phyloP scores from a whole-genome alignment of 192 early-diverging fungal genomes.

The Entrophospora sp. region DNA sequence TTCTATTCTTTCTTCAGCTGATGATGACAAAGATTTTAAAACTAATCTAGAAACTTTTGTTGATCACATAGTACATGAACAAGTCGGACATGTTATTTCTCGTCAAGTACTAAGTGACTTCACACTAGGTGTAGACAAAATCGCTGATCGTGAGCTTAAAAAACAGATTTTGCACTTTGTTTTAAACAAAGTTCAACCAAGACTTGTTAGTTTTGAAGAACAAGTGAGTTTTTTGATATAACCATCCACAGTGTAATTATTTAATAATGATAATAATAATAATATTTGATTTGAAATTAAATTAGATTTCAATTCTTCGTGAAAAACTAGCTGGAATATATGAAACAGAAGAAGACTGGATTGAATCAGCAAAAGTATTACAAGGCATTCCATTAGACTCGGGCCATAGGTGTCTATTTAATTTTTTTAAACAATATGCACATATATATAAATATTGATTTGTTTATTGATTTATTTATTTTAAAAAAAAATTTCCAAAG shows the following conservation, averaged over 20 bases:
- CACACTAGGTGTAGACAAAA: slow-evolving; percentile 46
- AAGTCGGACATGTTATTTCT: slow-evolving; percentile 66
- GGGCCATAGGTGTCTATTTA: slow-evolving; percentile 50
- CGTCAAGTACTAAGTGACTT: slow-evolving; percentile 70
- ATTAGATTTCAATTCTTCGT: slow-evolving; percentile 60
- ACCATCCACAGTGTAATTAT: neutral
- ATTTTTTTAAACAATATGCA: neutral
- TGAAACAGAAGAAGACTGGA: slow-evolving; percentile 67
- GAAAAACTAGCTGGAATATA: slow-evolving; percentile 67
- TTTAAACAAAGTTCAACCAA: slow-evolving; percentile 59
- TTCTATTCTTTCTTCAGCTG: neutral
- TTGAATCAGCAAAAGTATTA: slow-evolving; percentile 77
- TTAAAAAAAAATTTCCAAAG: slow-evolving; percentile 20
- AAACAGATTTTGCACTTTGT: slow-evolving; percentile 56
- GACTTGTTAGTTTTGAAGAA: slow-evolving; percentile 76
- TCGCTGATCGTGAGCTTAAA: slow-evolving; percentile 33
- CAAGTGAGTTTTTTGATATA: slow-evolving; percentile 40
- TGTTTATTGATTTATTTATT: neutral
- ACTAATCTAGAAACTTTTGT: slow-evolving; percentile 16
- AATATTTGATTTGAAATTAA: neutral
- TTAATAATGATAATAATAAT: neutral
- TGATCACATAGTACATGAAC: slow-evolving; percentile 33
- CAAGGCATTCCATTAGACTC: slow-evolving; percentile 89
- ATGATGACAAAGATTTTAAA: neutral
- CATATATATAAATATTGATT: neutral